Conservation (phyloP, 306 rosid genomes). For the Vigna nakashimae region DNA sequence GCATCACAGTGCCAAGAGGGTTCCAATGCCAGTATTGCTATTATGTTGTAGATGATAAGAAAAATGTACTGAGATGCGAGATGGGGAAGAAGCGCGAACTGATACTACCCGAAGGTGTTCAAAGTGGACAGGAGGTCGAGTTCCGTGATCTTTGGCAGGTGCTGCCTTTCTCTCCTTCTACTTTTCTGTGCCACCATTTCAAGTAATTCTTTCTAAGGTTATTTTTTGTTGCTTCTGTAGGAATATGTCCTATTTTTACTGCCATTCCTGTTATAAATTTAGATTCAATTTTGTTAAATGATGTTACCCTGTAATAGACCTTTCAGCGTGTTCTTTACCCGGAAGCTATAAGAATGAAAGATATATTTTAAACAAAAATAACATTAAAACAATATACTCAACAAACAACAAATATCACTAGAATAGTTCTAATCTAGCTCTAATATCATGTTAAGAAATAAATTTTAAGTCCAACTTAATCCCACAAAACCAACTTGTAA, state of each 20-base stretch:
- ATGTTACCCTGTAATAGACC: constrained; percentile 4
- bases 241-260: constrained; percentile 17
- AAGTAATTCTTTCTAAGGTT: constrained; percentile 10
- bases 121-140: constrained; percentile 73
- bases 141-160: constrained; percentile 97
- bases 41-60: constrained; percentile 82
- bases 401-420: too few relatives aligned
- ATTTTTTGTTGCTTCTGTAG: constrained; percentile 10
- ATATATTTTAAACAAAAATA: neutral
- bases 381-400: neutral
- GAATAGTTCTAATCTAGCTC: too few relatives aligned
- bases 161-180: constrained; percentile 39
- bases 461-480: too few relatives aligned
- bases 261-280: neutral
- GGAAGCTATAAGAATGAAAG: constrained; percentile 16
- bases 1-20: constrained; percentile 68
- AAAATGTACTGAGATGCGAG: constrained; percentile 72
- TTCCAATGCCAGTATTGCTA: constrained; percentile 76
- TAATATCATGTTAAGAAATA: too few relatives aligned
- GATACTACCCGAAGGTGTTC: constrained; percentile 63
- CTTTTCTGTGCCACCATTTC: constrained; percentile 6
- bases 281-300: constrained; percentile 25
- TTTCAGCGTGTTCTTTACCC: constrained; percentile 15
- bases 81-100: constrained; percentile 79
- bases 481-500: too few relatives aligned